Base-by-base conservation (phyloP, 2,329 filamentous ascomycete species). In the Monilinia vaccinii-corymbosi region DNA sequence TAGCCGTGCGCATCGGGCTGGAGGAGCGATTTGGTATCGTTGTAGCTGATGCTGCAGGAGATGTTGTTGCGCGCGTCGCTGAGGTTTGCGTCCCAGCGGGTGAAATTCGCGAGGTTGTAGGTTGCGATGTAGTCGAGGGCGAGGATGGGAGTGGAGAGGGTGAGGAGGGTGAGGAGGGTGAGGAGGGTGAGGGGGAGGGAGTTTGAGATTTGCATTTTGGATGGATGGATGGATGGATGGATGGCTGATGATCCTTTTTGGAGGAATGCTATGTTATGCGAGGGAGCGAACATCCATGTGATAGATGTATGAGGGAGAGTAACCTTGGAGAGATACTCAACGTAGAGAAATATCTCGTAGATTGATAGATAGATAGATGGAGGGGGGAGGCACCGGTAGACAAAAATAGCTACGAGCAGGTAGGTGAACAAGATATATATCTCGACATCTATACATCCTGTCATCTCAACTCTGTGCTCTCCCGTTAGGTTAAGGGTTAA, bases 91-190 rank as follows among this genome's bases (percentile, higher is more conserved):
- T 55, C 52, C 52, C 52, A 55, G 28, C 52, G 52, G 28, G 28
- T 6, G 16, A 25, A 31, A 4, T n/a, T n/a, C n/a, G n/a, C 25
- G 18, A 23, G 52, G 7, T 55, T 55, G 28, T 55, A 55, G 28
- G 40, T 55, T 21, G 23, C 21, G 44, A 44, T 34, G 52, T 55
- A 55, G 52, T 55, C 52, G 38, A 55, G 38, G 38, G 52, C 52
- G 28, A 55, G 38, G 28, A 34, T 23, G 25, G 25, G 38, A 5
- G 23, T 31, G 25, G 31, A n/a, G 23, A 53, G 36, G 38, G 50
- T 9, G 4, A 53, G 7, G 3, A 53, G 23, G 4, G 4, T 13
- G 18, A 45, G n/a, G 38, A 25, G 13, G 25, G 1, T 18, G 4
- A n/a, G 38, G 18, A 40, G 36, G 8, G 38, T 18, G 16, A 40